These are phyloP conservation scores for Tetrapisispora pingtungensis DNA, from an alignment of 805 yeast species.

Conservation along the genomic window DNA sequence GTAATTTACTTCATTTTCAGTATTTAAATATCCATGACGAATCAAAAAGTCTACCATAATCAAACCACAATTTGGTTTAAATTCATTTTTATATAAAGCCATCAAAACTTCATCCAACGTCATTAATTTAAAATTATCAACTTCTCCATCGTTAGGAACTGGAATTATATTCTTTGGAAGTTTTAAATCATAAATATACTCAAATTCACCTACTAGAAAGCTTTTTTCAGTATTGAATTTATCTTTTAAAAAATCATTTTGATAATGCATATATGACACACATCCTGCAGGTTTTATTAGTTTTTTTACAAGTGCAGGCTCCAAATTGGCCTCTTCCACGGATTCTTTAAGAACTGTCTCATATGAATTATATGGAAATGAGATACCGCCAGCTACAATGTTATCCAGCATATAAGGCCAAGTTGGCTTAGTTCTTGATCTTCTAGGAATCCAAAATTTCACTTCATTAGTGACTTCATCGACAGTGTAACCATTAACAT, in stretches of 20 bases:
- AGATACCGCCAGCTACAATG: constrained; percentile 92
- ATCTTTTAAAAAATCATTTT: constrained; percentile 14
- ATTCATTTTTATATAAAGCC: constrained; percentile 46
- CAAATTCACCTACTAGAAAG: constrained; percentile 82
- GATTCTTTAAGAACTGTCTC: constrained; percentile 84
- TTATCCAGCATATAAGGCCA: constrained; percentile 89
- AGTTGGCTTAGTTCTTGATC: constrained; percentile 71
- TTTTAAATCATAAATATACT: constrained; percentile 64
- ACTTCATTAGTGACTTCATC: constrained; percentile 35
- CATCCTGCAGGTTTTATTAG: constrained; percentile 49
- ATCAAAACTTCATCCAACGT: constrained; percentile 44
- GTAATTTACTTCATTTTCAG: constrained; percentile 58
- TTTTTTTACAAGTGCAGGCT: constrained; percentile 37
- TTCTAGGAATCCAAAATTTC: constrained; percentile 74
- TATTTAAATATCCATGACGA: constrained; percentile 67
- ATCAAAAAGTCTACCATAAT: constrained; percentile 75
- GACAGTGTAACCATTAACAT: constrained; percentile 68
- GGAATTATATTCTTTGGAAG: constrained; percentile 43
- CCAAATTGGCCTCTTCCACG: constrained; percentile 82
- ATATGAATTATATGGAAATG: constrained; percentile 60
- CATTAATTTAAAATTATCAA: constrained; percentile 61
- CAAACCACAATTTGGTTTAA: constrained; percentile 83
- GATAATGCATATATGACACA: constrained; percentile 51
- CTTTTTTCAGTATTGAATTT: constrained; percentile 36
- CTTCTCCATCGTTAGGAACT: constrained; percentile 62